A percentile compares a stretch with the other conserved stretches of the same genome.
Conservation (phyloP, 1,139 yeast genomes). For the Debaryomycetaceae sp. region DNA sequence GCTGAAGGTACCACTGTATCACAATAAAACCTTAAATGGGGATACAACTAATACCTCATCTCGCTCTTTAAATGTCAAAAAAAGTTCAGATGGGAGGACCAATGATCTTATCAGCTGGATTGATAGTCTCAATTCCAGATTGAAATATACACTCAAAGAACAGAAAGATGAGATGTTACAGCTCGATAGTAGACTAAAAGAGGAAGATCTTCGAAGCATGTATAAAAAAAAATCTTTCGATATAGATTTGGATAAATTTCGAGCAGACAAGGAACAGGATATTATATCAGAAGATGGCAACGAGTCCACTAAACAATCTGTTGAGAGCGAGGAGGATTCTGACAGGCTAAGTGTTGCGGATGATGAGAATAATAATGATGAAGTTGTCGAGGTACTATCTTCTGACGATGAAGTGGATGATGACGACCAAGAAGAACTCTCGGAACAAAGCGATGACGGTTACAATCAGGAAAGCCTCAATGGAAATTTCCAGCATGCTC, state of each 20-base stretch:
- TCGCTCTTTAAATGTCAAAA: background rate
- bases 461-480: conserved; percentile 1
- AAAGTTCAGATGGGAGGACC: conserved; percentile 5
- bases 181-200: conserved; percentile 26
- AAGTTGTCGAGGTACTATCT: conserved; percentile 7
- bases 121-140: conserved; percentile 41
- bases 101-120: conserved; percentile 54
- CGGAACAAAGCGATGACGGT: background rate
- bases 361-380: conserved; percentile 7
- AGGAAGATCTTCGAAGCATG: conserved; percentile 25
- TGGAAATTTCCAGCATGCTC: no score
- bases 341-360: conserved; percentile 3
- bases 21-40: no score
- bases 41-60: no score
- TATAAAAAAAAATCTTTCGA: conserved; percentile 30
- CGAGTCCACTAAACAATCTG: conserved; percentile 4
- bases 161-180: conserved; percentile 37
- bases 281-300: conserved; percentile 6
- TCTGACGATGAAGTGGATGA: conserved; percentile 8
- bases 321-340: conserved; percentile 9
- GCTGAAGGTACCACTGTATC: no score
- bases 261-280: conserved; percentile 7
- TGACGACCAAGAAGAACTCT: conserved; percentile 6
- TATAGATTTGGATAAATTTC: conserved; percentile 40
- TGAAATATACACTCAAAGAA: conserved; percentile 32